Conservation (phyloP, 805 yeast species). For the Pichia paraexigua region DNA sequence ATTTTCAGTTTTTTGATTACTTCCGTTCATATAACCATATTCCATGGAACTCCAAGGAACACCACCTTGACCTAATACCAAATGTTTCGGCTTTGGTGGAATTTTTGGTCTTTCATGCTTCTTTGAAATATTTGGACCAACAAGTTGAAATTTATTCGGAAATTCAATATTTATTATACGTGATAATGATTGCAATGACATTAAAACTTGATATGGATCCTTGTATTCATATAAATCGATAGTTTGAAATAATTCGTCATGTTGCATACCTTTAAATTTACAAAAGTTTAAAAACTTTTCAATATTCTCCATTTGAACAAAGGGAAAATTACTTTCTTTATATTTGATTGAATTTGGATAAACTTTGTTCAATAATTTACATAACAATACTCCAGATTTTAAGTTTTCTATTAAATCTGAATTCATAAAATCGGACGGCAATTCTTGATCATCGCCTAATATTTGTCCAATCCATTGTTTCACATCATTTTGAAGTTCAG, state of each 20-base stretch:
- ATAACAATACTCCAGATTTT: constrained; percentile 55
- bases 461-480: constrained; percentile 46
- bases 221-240: constrained; percentile 62
- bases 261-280: constrained; percentile 59
- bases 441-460: constrained; percentile 24
- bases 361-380: constrained; percentile 37
- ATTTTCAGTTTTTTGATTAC: constrained; percentile 44
- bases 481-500: constrained; percentile 24
- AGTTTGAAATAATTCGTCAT: constrained; percentile 77
- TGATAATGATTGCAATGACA: constrained; percentile 65
- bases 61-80: constrained; percentile 27
- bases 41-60: constrained; percentile 48
- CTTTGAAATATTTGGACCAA: constrained; percentile 50
- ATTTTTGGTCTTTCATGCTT: constrained; percentile 41
- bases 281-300: constrained; percentile 61
- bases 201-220: constrained; percentile 74
- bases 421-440: constrained; percentile 14
- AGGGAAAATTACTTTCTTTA: constrained; percentile 65
- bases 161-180: constrained; percentile 54
- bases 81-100: constrained; percentile 48
- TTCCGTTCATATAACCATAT: constrained; percentile 54
- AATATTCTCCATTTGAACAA: constrained; percentile 79
- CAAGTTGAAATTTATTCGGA: constrained; percentile 37
- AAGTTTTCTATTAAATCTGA: constrained; percentile 45
- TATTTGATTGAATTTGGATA: constrained; percentile 34